phyloP scores from a whole-genome alignment of 1,284 basidiomycete genomes.

The Melampsora occidentalis region DNA sequence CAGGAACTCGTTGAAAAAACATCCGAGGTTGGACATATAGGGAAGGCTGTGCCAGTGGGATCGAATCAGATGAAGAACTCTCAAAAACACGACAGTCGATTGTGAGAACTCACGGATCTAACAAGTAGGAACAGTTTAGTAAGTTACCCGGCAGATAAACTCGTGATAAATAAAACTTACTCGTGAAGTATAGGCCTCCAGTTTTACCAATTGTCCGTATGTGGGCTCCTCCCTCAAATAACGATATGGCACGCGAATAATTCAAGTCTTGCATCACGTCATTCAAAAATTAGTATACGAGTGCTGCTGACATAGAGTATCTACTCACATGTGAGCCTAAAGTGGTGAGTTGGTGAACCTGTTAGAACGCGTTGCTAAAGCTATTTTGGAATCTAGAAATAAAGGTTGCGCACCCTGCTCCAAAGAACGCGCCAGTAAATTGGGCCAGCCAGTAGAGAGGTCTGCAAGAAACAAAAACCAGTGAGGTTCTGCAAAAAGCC shows the following conservation, averaged over 20 bases:
- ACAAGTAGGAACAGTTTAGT: not conserved
- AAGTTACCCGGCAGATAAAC: not conserved
- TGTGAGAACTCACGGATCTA: not conserved
- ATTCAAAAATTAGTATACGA: not conserved
- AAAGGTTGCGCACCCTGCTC: slow-evolving; percentile 19
- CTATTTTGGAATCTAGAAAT: too few relatives aligned
- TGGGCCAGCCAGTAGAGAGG: slow-evolving; percentile 37
- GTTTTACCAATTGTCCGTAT: slow-evolving; percentile 28
- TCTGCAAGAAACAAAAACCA: slow-evolving; percentile 82
- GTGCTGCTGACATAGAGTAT: not conserved
- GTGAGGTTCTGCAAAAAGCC: slow-evolving; percentile 66
- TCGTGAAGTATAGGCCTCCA: slow-evolving; percentile 31
- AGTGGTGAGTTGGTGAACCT: too few relatives aligned
- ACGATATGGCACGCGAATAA: slow-evolving; percentile 25
- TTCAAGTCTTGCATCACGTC: slow-evolving; percentile 19
- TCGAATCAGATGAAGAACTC: not conserved
- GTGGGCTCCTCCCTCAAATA: slow-evolving; percentile 34
- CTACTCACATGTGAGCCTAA: slow-evolving; percentile 26
- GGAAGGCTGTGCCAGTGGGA: slow-evolving; percentile 7
- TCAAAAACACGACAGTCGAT: not conserved
- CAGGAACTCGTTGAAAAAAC: slow-evolving; percentile 37
- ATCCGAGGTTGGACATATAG: slow-evolving; percentile 26
- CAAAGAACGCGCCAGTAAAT: slow-evolving; percentile 32
- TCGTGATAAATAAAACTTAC: not conserved
- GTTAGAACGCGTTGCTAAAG: too few relatives aligned